Percentiles rank a stretch among this genome's conserved stretches.
These are phyloP conservation scores for Terfezia boudieri DNA, from an alignment of 495 filamentous ascomycete genomes.

Conservation along the genomic window DNA sequence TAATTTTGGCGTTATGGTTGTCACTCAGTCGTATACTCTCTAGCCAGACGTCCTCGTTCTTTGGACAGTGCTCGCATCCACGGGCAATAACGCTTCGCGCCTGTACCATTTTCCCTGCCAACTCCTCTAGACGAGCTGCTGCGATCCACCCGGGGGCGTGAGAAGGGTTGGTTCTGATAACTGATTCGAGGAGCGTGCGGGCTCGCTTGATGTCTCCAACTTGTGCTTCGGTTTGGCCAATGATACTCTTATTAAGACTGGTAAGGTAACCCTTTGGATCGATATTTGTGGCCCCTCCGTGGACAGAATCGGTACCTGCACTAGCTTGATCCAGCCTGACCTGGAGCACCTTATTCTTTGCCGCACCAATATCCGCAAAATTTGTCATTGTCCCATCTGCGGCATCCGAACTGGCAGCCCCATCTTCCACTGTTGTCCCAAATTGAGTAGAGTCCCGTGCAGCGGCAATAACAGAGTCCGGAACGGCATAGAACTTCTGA, in stretches of 20 bases:
- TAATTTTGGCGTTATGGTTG: conserved; percentile 77
- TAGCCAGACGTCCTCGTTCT: conserved; percentile 86
- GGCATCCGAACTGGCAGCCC: conserved; percentile 28
- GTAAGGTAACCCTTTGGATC: conserved; percentile 94
- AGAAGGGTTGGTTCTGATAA: conserved; percentile 84
- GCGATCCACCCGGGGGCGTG: conserved; percentile 96
- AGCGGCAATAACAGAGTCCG: conserved; percentile 82
- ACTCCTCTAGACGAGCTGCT: conserved; percentile 72
- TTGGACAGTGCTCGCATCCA: conserved; percentile 75
- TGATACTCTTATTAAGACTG: conserved; percentile 54
- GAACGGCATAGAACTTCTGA: conserved; percentile 84
- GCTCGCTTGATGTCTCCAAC: conserved; percentile 91
- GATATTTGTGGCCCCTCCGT: conserved; percentile 72
- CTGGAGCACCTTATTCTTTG: conserved; percentile 78
- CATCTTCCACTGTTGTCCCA: conserved; percentile 71
- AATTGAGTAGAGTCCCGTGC: conserved; percentile 61
- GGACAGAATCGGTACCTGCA: conserved; percentile 39
- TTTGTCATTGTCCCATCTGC: conserved; percentile 82
- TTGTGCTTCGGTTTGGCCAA: conserved; percentile 54
- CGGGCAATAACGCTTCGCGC: conserved; percentile 65
- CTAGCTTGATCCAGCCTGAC: conserved; percentile 74
- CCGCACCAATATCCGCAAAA: conserved; percentile 92
- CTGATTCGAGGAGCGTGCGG: conserved; percentile 77
- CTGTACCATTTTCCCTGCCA: conserved; percentile 71
- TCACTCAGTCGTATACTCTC: conserved; percentile 87